Percentiles rank a stretch among this genome's conserved stretches.
These are phyloP conservation scores for Lentinula raphanica DNA, from an alignment of 768 basidiomycete species.

Conservation along the genomic window DNA sequence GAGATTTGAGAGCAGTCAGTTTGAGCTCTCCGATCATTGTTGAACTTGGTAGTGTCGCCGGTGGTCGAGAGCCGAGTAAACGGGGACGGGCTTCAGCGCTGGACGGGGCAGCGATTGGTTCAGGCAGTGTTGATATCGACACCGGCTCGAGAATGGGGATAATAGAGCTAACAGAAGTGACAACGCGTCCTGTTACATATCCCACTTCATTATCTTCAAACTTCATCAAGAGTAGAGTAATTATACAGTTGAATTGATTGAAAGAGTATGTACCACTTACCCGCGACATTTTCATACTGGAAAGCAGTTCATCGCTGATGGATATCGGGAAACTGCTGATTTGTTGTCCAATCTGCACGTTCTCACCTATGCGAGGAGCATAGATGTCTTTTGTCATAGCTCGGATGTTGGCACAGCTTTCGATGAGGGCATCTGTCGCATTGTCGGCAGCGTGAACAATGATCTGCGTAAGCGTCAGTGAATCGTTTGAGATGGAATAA, in stretches of 20 bases:
- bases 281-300: constrained; percentile 77
- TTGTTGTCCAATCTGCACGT: constrained; percentile 89
- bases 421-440: constrained; percentile 68
- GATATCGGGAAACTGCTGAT: constrained; percentile 93
- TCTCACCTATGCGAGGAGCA: constrained; percentile 71
- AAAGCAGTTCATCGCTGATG: constrained; percentile 83
- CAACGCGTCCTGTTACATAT: constrained; percentile 84
- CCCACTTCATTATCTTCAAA: constrained; percentile 98
- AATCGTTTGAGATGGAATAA: not conserved
- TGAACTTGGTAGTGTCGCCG: constrained; percentile 70
- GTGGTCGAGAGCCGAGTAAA: constrained; percentile 61
- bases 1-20: constrained; percentile 81
- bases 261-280: constrained; percentile 47
- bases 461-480: constrained; percentile 47
- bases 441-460: constrained; percentile 73
- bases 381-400: constrained; percentile 92
- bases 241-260: not conserved
- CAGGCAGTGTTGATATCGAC: constrained; percentile 23
- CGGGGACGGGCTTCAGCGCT: constrained; percentile 27
- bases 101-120: constrained; percentile 17
- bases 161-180: constrained; percentile 78
- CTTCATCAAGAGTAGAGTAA: constrained; percentile 36
- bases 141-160: constrained; percentile 84
- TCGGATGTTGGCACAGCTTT: constrained; percentile 77
- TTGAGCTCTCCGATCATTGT: constrained; percentile 98